Evolutionary conservation across 257 asterid species (phyloP), one percentile per base, ranked within the genome.

Genomic region (Fraxinus pennsylvanica): DNA sequence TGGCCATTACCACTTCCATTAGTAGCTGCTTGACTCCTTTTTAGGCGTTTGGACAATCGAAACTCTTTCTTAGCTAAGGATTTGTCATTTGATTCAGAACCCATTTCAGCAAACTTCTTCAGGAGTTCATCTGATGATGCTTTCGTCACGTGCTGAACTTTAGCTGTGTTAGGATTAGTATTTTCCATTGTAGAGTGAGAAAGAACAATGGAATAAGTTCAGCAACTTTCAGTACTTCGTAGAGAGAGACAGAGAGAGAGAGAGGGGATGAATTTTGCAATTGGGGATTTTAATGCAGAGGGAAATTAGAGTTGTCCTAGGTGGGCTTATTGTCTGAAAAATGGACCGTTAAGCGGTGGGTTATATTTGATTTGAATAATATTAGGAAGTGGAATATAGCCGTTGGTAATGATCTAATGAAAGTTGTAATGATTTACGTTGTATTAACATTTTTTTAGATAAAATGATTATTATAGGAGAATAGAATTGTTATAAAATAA

Each of bases 91-190:
- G 83, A 43, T 21, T 84, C 87, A 8, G 88, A 85, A 68, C 81
- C 96, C 82, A 85, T 84, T 74, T 89, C 91, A 0, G 98, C 96
- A 59, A 94, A 94, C 85, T 94, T 94, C 76, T 88, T 83, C 50
- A 94, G 93, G 13, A 94, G 93, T 85, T 91, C 89, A 67, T 92
- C 96, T 3, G 97, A 94, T 2, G 97, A 91, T 52, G 91, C 84
- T 84, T 91, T 94, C 2, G 94, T 85, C 6, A 94, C 92, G 74
- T 90, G 94, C 88, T 92, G 96, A 68, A 92, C 84, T 83, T 43
- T 83, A 9, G 86, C 83, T 6, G 78, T 7, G 32, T 77, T 83
- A 6, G 85, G 86, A 77, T 81, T 82, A 0, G 3, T 71, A 30
- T 85, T 84, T 76, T 85, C 93, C 92, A 89, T 79, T 67, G 32